These are phyloP conservation scores for Pseudozyma thailandica DNA, from an alignment of 1,284 basidiomycete genomes.

Conservation along the genomic window DNA sequence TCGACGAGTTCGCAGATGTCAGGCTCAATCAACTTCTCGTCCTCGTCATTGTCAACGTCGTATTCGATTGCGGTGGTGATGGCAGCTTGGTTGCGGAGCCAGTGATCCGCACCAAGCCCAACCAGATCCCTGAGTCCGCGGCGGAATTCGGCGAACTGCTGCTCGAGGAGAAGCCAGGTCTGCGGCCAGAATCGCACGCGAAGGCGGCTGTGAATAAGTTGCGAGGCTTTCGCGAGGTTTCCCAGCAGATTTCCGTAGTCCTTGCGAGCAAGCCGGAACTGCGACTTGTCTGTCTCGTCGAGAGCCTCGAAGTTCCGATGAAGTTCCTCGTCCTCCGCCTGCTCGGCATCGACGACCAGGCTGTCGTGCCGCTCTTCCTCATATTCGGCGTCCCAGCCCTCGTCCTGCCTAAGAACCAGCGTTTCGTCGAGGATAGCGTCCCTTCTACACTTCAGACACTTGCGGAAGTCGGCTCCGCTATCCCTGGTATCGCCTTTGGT, in stretches of 20 bases:
- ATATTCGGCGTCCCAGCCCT: not conserved
- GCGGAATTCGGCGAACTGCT: not conserved
- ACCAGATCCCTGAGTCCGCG: not conserved
- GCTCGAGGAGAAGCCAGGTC: not conserved
- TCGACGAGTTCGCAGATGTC: not conserved
- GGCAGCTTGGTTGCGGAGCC: not conserved
- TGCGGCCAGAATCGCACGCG: not conserved
- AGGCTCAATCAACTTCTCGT: not conserved
- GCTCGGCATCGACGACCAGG: not conserved
- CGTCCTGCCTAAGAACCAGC: not conserved
- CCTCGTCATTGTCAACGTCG: not conserved
- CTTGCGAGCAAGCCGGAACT: not conserved
- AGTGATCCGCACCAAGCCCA: not conserved
- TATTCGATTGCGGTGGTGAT: not conserved
- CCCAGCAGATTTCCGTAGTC: not conserved
- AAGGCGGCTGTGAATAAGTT: not conserved
- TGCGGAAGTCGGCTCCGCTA: not conserved
- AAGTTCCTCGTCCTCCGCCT: not conserved
- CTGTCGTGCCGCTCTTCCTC: not conserved
- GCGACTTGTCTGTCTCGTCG: not conserved
- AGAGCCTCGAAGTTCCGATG: conserved; percentile 2
- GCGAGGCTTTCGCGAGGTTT: not conserved
- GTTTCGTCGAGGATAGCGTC: not conserved
- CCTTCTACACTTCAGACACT: conserved; percentile 10
- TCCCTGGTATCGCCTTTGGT: not conserved